phyloP scores from a whole-genome alignment of 1,139 yeast genomes.

The Yamadazyma atmosphaerica region DNA sequence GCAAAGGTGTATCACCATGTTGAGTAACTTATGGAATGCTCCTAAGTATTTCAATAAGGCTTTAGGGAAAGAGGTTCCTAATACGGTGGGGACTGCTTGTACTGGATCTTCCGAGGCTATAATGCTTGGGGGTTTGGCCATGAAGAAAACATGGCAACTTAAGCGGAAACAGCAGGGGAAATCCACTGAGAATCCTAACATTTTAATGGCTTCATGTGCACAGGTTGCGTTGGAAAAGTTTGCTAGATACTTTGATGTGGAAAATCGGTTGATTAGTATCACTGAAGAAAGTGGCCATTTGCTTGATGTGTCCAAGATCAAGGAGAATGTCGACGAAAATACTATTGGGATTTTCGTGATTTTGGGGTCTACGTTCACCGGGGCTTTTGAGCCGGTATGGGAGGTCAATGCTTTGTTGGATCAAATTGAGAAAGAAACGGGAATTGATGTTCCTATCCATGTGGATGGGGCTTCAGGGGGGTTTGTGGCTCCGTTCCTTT shows the following conservation, averaged over 20 bases:
- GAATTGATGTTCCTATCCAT: conserved; percentile 74
- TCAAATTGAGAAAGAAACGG: conserved; percentile 66
- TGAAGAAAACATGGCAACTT: conserved; percentile 87
- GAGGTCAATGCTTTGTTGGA: conserved; percentile 62
- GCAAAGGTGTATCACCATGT: conserved; percentile 76
- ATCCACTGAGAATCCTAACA: conserved; percentile 69
- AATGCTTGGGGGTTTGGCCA: conserved; percentile 88
- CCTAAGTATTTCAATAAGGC: conserved; percentile 36
- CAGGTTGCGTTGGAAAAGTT: conserved; percentile 94
- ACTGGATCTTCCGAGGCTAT: conserved; percentile 95
- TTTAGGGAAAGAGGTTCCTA: conserved; percentile 28
- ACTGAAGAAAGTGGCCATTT: conserved; percentile 59
- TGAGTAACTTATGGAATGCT: conserved; percentile 82
- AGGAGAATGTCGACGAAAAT: conserved; percentile 76
- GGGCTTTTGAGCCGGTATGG: conserved; percentile 81
- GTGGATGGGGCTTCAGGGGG: conserved; percentile 96
- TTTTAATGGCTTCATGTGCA: conserved; percentile 92
- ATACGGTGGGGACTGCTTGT: conserved; percentile 83
- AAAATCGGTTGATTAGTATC: conserved; percentile 73
- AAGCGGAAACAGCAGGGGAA: conserved; percentile 60
- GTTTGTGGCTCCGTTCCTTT: conserved; percentile 79
- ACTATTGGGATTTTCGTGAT: conserved; percentile 91
- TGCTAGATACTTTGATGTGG: conserved; percentile 92
- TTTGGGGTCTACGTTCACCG: conserved; percentile 90
- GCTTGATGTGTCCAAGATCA: conserved; percentile 59